These are phyloP conservation scores for Coprinopsis marcescibilis DNA, from an alignment of 768 basidiomycete species.

Conservation along the genomic window DNA sequence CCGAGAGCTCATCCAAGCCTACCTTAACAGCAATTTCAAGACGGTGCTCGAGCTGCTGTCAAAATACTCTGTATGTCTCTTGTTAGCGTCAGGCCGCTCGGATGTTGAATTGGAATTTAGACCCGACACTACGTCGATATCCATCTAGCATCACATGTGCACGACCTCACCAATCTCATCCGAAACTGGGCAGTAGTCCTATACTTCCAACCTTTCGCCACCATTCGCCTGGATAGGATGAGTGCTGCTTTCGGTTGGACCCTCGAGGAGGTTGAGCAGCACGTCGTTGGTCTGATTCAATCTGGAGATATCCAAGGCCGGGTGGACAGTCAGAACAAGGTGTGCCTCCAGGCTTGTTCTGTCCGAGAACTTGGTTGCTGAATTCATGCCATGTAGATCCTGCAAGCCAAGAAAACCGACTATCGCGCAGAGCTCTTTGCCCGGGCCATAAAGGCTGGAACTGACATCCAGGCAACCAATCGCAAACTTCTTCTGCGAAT, in stretches of 20 bases:
- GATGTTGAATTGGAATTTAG: conserved; percentile 32
- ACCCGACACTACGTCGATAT: conserved; percentile 74
- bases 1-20: conserved; percentile 80
- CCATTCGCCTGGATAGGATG: conserved; percentile 82
- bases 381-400: conserved; percentile 42
- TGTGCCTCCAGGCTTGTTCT: conserved; percentile 18
- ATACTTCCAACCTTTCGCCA: conserved; percentile 88
- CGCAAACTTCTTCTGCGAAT: conserved; percentile 77
- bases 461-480: conserved; percentile 67
- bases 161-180: conserved; percentile 60
- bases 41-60: conserved; percentile 70
- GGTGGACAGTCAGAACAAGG: conserved; percentile 89
- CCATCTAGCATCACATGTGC: conserved; percentile 66
- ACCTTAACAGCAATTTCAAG: conserved; percentile 84
- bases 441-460: conserved; percentile 67
- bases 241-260: conserved; percentile 80
- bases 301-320: conserved; percentile 72
- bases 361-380: conserved; percentile 3
- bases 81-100: conserved; percentile 1
- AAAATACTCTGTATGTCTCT: conserved; percentile 54
- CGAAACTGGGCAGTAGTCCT: conserved; percentile 74
- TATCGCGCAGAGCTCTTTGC: conserved; percentile 73
- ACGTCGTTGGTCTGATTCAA: conserved; percentile 76
- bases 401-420: conserved; percentile 76
- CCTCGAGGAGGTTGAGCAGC: conserved; percentile 61